These are phyloP conservation scores for Tricholoma saponaceum DNA, from an alignment of 768 basidiomycete genomes.

Conservation along the genomic window DNA sequence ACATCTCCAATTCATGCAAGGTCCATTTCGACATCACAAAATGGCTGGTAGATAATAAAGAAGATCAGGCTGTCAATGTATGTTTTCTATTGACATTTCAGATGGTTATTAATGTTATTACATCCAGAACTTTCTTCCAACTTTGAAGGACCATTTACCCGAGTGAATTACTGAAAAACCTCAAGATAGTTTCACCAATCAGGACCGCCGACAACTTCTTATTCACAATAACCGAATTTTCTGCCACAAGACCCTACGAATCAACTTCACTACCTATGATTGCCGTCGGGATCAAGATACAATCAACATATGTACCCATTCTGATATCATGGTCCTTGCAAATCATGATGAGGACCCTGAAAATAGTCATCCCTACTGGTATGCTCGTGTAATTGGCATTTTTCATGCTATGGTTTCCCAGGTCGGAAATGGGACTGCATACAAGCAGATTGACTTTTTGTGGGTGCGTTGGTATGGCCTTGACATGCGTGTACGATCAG, in stretches of 20 bases:
- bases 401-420: constrained; percentile 13
- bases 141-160: constrained; percentile 26
- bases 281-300: constrained; percentile 36
- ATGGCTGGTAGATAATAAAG: background rate
- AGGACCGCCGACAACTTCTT: background rate
- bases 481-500: background rate
- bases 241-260: constrained; percentile 13
- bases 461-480: constrained; percentile 20
- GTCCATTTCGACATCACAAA: background rate
- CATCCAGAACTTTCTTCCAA: constrained; percentile 19
- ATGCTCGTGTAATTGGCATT: constrained; percentile 24
- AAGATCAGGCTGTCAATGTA: background rate
- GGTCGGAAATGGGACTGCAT: background rate
- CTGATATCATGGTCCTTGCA: constrained; percentile 32
- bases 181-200: background rate
- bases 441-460: constrained; percentile 18
- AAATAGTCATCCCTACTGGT: constrained; percentile 28
- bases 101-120: background rate
- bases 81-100: background rate
- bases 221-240: background rate
- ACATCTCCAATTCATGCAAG: background rate
- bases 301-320: constrained; percentile 32
- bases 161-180: constrained; percentile 11
- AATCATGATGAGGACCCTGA: background rate
- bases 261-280: constrained; percentile 43